Evolutionary conservation across 129 eudicot species (phyloP), one percentile per base, ranked within the genome.

Genomic region (Arctium lappa): DNA sequence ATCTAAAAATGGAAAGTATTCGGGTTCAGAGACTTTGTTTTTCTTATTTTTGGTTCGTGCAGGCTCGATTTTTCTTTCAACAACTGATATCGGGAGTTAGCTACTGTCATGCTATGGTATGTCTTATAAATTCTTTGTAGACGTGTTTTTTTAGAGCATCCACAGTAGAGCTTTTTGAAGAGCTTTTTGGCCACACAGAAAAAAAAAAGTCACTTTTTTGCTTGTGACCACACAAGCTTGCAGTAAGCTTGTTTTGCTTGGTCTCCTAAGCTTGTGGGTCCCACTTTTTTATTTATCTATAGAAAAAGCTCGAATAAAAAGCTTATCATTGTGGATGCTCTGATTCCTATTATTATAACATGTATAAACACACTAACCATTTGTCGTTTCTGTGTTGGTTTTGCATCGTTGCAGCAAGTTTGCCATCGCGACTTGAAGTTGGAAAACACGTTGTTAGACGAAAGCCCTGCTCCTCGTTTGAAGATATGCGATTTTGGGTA

Each of bases 401-500:
- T 74, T 79, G 74, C 65, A 36, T 84, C 63, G 69, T 68, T 85
- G 87, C 86, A 90, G 97, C 97, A 92, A 92, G 87, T 92, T 85
- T 92, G 97, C 75, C 97, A 92, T 81, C 91, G 97, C 22, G 94
- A 92, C 85, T 85, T 92, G 83, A 92, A 92, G 92, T 81, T 92
- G 71, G 94, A 92, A 75, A 92, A 92, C 85, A 90, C 97, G 7
- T 83, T 92, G 74, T 79, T 92, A 82, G 97, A 92, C 56, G 92
- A 89, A 83, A 90, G 97, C 81, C 91, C 87, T 37, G 97, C 97
- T 80, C 97, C 97, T 46, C 80, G 92, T 62, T 79, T 90, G 38
- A 92, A 92, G 83, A 92, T 92, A 82, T 92, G 97, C 44, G 97
- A 92, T 85, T 92, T 92, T 83, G 97, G 97, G 79, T 92, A 92